These are phyloP conservation scores for Hysterangium stoloniferum DNA, from an alignment of 768 basidiomycete species.

Conservation along the genomic window DNA sequence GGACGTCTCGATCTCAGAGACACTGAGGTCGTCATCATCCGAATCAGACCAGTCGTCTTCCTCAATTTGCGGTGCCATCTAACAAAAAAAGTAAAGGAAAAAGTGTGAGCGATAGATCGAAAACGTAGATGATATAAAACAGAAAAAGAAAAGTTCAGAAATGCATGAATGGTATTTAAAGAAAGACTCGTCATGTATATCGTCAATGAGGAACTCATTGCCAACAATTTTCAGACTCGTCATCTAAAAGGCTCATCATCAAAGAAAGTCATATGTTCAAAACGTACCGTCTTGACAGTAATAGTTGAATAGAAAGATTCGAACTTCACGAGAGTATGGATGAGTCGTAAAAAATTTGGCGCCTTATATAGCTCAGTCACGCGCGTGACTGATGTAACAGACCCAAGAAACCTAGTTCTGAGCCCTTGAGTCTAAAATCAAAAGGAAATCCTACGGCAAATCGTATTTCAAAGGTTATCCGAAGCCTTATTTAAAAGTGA, in stretches of 20 bases:
- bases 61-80: constrained; percentile 37
- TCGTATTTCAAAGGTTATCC: no score
- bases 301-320: no score
- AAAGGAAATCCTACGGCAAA: no score
- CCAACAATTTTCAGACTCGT: constrained; percentile 73
- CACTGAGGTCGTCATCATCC: constrained; percentile 42
- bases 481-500: no score
- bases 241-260: constrained; percentile 50
- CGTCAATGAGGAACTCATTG: constrained; percentile 48
- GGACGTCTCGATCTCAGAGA: constrained; percentile 48
- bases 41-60: constrained; percentile 82
- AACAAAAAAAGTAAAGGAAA: constrained; percentile 14
- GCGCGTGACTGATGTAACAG: no score
- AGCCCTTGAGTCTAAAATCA: no score
- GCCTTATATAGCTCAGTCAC: no score
- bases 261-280: no score
- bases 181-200: constrained; percentile 55
- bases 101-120: constrained; percentile 13
- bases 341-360: no score
- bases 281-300: no score
- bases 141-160: constrained; percentile 47
- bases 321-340: no score
- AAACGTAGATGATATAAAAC: constrained; percentile 5
- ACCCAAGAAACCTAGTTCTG: no score
- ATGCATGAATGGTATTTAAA: constrained; percentile 89